phyloP scores from a whole-genome alignment of 345 rosid genomes.

The Gossypium arboreum region DNA sequence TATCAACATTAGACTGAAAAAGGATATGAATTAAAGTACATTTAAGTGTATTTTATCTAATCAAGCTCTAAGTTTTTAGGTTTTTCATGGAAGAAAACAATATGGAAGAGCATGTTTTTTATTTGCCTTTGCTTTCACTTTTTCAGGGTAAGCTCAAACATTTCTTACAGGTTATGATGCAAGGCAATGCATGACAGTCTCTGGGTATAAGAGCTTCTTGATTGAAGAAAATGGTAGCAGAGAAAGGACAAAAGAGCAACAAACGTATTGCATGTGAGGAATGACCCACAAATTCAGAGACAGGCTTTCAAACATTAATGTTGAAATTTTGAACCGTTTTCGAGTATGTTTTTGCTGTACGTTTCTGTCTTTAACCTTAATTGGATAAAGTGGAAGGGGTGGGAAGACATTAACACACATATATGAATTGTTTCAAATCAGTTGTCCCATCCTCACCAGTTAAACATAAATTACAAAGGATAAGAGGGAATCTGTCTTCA shows the following conservation, averaged over 20 bases:
- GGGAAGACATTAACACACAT: neutral
- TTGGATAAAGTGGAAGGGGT: neutral
- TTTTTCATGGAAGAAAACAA: too few species aligned
- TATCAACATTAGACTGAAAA: neutral
- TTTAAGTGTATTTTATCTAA: too few species aligned
- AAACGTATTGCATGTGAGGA: conserved; percentile 13
- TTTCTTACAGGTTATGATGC: neutral
- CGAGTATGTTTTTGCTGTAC: neutral
- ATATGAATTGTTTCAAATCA: conserved; percentile 11
- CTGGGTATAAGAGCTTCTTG: neutral
- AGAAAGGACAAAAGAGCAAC: neutral
- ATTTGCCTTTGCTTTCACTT: neutral
- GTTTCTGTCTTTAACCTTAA: conserved; percentile 4
- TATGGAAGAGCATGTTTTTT: too few species aligned
- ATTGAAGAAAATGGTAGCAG: neutral
- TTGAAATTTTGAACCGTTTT: neutral
- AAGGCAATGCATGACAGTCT: neutral
- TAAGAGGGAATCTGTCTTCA: conserved; percentile 6
- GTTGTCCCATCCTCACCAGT: conserved; percentile 8
- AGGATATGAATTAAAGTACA: too few species aligned
- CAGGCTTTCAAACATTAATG: neutral
- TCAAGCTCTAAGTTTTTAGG: too few species aligned
- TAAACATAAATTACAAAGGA: neutral
- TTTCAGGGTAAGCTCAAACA: neutral
- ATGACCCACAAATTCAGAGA: conserved; percentile 17